Conservation (phyloP, 1,284 basidiomycete genomes). For the Cryptococcus deneoformans region DNA sequence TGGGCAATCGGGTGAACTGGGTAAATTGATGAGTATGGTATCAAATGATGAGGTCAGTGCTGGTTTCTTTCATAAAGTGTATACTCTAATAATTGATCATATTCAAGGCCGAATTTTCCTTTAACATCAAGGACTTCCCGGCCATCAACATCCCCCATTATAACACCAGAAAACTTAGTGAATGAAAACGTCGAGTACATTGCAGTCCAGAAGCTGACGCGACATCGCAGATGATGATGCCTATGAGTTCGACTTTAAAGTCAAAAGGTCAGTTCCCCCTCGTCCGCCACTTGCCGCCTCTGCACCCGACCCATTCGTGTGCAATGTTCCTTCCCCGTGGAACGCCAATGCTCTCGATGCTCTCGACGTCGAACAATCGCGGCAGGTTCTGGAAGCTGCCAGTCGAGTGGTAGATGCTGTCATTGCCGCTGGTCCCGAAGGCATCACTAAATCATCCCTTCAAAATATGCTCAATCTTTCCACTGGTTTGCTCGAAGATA, state of each 20-base stretch:
- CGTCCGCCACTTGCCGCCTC: background rate
- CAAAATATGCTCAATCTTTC: background rate
- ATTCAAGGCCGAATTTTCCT: constrained; percentile 31
- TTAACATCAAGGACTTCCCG: constrained; percentile 25
- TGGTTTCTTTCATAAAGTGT: no score
- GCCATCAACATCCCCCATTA: constrained; percentile 22
- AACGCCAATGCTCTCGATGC: background rate
- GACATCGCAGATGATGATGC: constrained; percentile 31
- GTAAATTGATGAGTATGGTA: constrained; percentile 34
- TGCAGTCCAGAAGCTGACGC: constrained; percentile 6
- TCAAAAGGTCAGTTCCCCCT: constrained; percentile 4
- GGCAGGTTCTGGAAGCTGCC: no score
- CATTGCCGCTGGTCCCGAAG: constrained; percentile 15
- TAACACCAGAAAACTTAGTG: constrained; percentile 41
- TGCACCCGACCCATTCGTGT: background rate
- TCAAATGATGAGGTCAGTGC: constrained; percentile 33
- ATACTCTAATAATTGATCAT: no score
- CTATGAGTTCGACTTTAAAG: constrained; percentile 35
- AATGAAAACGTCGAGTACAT: constrained; percentile 7
- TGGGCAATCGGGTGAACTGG: constrained; percentile 35
- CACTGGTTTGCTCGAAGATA: constrained; percentile 5
- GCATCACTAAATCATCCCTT: constrained; percentile 21
- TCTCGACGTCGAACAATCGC: no score
- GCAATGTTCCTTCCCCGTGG: constrained; percentile 8
- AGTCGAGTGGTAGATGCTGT: constrained; percentile 14